phyloP scores from a whole-genome alignment of 495 filamentous ascomycete species.

The Neurospora africana region DNA sequence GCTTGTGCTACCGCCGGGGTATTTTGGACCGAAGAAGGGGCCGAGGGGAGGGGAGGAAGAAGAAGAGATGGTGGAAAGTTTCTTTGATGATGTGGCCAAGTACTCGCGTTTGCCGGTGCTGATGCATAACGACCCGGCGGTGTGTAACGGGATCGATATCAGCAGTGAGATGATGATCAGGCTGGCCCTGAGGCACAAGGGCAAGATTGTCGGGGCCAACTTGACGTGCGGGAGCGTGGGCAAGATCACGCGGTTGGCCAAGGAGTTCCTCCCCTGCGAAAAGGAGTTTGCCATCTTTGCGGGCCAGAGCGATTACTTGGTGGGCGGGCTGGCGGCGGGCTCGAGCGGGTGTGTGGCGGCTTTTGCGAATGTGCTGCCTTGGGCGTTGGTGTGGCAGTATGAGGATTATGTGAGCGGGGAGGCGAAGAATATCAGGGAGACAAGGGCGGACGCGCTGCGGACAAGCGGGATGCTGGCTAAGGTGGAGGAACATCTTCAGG shows the following conservation, averaged over 20 bases:
- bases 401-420: conserved; percentile 25
- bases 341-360: conserved; percentile 56
- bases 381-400: conserved; percentile 43
- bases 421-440: conserved; percentile 24
- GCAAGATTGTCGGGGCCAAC: conserved; percentile 50
- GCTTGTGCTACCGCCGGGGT: conserved; percentile 52
- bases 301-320: conserved; percentile 60
- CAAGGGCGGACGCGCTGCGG: conserved; percentile 41
- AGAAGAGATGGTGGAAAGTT: conserved; percentile 45
- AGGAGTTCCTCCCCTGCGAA: conserved; percentile 32
- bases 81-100: conserved; percentile 46
- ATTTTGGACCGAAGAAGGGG: conserved; percentile 36
- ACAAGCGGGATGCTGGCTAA: conserved; percentile 41
- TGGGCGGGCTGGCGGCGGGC: conserved; percentile 50
- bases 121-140: conserved; percentile 62
- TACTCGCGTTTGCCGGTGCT: conserved; percentile 44
- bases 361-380: conserved; percentile 57
- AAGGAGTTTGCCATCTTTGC: conserved; percentile 55
- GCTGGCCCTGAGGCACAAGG: conserved; percentile 36
- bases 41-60: neutral
- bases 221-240: conserved; percentile 60
- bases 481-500: conserved; percentile 47
- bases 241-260: conserved; percentile 43
- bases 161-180: conserved; percentile 44
- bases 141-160: conserved; percentile 62